Base-by-base conservation (phyloP, 169 alveolate species). In the Plasmodium falciparum region DNA sequence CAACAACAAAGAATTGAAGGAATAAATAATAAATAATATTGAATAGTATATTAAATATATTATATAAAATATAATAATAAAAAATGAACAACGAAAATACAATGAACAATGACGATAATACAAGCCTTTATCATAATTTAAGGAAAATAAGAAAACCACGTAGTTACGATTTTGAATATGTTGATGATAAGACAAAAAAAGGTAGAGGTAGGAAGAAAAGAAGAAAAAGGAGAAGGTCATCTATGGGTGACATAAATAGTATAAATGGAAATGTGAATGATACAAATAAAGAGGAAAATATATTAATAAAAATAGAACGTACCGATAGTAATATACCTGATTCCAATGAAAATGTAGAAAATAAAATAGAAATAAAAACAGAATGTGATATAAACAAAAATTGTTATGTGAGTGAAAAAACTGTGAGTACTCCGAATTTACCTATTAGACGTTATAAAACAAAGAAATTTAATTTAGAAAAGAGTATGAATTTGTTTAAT, bases 141-240 rank as follows among this genome's bases (percentile, higher is more conserved):
- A 80, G 90, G 70, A 80, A 80, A 58, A 80, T 67, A 62, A 80
- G 90, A 65, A 80, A 80, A 49, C 90, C 74, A 59, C 72, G 90
- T 17, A 67, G 72, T 72, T 80, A 69, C 17, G 90, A 80, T 39
- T 80, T 80, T 62, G 90, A 80, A 39, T 80, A 80, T 61, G 54
- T 24, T 56, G 83, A 80, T 33, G 83, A 80, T 6, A 29, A 78
- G n/a, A 3, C 70, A 80, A 80, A 69, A 26, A 80, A 20, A 26
- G 85, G 71, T 0, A 66, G 54, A 54, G 26, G 85, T 1, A 54
- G 43, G 70, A 80, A 29, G 13, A 52, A 74, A 65, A 74, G 90
- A 26, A 67, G 73, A 58, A 80, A 80, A 39, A 52, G 73, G 26
- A 73, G 71, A n/a, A 74, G 88, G 47, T 65, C 65, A 78, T 61